Evolutionary conservation across 202 grass and related monocot genomes (phyloP), one percentile per base, ranked within the genome.

Genomic region (Schoenoplectus tabernaemontani): DNA sequence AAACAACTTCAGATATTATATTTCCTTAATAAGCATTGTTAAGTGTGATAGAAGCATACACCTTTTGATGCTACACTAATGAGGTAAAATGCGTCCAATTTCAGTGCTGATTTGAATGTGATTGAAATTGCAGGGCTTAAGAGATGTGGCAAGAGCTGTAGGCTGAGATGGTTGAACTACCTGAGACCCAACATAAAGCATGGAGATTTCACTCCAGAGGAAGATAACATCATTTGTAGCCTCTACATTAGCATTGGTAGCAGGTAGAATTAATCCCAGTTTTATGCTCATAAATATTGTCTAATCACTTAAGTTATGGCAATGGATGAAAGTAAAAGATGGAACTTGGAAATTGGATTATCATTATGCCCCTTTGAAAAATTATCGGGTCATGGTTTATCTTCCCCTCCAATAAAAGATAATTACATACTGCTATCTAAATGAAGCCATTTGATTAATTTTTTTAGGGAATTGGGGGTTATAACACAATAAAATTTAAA

Each of bases 221-320:
- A 95, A 82, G 96, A 99, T 62, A 85, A 81, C 83, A 82, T 87
- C 63, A 99, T 99, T 78, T 96, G 90, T 87, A 92, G 73, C 63
- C 93, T 96, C 82, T 96, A 96, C 87, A 92, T 96, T 87, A 96
- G 93, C 80, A 96, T 96, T 20, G 93, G 93, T 68, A 92, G 93
- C 93, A 96, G 93, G 93, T 92, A 64, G 1, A 57, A 75, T 69
- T 26, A 9, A 53, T 73, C 26, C 51, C 8, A 19, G 15, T 47
- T 76, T 34, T 85, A 12, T 79, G 7, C 28, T 7, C 62, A 65
- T 30, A 50, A 1, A 23, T 50, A n/a, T 9, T 46, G 8, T 48
- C 66, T 64, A 30, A 42, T 28, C 19, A 82, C 46, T 16, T 71
- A 71, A 26, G 5, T 16, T 48, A 48, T 51, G 48, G 48, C n/a